Evolutionary conservation across 2,329 filamentous ascomycete genomes (phyloP).

Genomic region (Gaeumannomyces tritici): DNA sequence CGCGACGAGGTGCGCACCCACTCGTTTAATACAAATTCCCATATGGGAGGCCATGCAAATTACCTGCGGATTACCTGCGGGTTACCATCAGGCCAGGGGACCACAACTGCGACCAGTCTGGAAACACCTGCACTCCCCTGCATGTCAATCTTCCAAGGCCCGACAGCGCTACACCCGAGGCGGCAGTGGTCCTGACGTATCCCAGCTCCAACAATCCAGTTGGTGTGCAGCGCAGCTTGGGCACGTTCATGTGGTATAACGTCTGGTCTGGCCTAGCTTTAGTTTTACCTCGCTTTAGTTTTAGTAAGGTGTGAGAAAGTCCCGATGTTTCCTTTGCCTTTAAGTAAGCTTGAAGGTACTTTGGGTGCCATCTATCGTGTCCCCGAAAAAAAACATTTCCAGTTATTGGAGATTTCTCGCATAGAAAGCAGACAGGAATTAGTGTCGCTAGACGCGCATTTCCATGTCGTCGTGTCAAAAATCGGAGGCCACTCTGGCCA

Average conservation of each 20-base stretch:
- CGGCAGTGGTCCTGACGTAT: background rate
- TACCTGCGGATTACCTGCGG: background rate
- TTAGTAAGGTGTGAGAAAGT: no score
- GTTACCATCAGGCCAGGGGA: background rate
- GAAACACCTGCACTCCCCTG: background rate
- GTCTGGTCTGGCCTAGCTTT: background rate
- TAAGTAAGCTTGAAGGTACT: no score
- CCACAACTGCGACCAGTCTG: background rate
- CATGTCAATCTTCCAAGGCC: background rate
- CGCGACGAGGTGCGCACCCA: no score
- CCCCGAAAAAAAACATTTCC: no score
- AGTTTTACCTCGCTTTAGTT: no score
- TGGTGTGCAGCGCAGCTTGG: background rate
- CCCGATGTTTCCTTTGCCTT: no score
- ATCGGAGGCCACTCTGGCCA: constrained; percentile 8
- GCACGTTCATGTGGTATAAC: background rate
- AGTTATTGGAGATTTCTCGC: no score
- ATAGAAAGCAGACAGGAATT: no score
- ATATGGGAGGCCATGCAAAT: background rate
- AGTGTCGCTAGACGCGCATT: no score
- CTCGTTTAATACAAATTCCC: background rate
- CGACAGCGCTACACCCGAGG: background rate
- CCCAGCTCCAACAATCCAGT: background rate
- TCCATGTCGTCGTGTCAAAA: no score
- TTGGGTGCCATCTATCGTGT: no score